These are phyloP conservation scores for Aegilops umbellulata DNA, from an alignment of 176 grass and related monocot genomes.

Conservation along the genomic window DNA sequence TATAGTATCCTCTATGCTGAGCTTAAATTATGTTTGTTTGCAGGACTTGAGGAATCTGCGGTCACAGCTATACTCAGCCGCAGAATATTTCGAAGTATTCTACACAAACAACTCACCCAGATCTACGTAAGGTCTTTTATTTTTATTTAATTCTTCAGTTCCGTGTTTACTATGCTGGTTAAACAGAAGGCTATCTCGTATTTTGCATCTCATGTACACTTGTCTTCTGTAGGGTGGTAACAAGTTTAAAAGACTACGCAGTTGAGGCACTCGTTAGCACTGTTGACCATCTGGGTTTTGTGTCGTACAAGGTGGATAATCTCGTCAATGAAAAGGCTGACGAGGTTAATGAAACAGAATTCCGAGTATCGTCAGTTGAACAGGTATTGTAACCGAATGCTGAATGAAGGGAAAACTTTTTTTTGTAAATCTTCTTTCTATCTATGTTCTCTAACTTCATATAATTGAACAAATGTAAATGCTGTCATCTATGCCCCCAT, in stretches of 20 bases:
- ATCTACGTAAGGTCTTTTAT: constrained; percentile 53
- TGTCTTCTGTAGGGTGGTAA: constrained; percentile 62
- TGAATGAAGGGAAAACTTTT: not conserved
- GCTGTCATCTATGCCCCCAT: not conserved
- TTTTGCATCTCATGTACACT: constrained; percentile 10
- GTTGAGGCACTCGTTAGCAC: constrained; percentile 85
- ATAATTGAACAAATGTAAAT: not conserved
- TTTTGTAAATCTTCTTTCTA: not conserved
- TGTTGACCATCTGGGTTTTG: constrained; percentile 85
- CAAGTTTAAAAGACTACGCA: constrained; percentile 82
- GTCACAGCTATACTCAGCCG: constrained; percentile 87
- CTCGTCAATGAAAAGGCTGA: constrained; percentile 73
- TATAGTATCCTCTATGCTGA: constrained; percentile 40
- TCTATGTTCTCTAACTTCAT: not conserved
- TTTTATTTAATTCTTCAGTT: constrained; percentile 11
- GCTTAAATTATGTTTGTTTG: constrained; percentile 45
- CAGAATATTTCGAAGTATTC: constrained; percentile 95
- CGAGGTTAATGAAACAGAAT: constrained; percentile 67
- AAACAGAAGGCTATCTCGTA: not conserved
- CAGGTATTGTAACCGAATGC: constrained; percentile 57
- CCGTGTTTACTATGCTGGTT: constrained; percentile 13
- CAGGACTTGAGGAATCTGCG: constrained; percentile 96
- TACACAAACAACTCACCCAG: constrained; percentile 74
- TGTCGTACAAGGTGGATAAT: constrained; percentile 89
- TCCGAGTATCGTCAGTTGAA: constrained; percentile 79